Conservation (phyloP, 345 rosid genomes). For the Salix brachista region DNA sequence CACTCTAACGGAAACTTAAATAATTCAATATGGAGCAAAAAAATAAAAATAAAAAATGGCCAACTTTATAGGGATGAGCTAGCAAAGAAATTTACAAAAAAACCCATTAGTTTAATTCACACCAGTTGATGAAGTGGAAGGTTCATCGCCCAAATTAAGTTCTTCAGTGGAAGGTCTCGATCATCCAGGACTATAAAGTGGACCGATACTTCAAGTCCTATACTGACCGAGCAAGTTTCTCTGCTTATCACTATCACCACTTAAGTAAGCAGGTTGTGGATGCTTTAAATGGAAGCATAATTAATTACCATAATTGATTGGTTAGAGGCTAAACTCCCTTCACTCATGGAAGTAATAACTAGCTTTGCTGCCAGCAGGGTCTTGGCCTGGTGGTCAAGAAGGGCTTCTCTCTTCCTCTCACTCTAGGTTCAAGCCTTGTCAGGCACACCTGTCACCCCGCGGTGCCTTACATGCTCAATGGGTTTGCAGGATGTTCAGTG, state of each 20-base stretch:
- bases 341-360: conserved; percentile 10
- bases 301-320: conserved; percentile 22
- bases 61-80: background rate
- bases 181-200: background rate
- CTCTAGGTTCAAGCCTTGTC: no score
- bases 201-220: conserved; percentile 9
- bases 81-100: background rate
- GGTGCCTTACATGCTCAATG: no score
- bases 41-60: background rate
- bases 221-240: conserved; percentile 1
- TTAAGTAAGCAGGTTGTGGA: conserved; percentile 14
- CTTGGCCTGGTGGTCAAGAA: no score
- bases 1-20: background rate
- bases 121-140: conserved; percentile 8
- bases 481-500: no score
- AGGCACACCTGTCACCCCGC: no score
- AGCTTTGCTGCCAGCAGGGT: no score
- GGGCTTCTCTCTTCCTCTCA: no score
- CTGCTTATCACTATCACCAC: conserved; percentile 21
- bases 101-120: background rate
- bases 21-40: background rate
- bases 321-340: conserved; percentile 21
- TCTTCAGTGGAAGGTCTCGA: background rate
- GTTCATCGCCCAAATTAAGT: conserved; percentile 3
- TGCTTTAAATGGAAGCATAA: conserved; percentile 32